Evolutionary conservation across 345 rosid genomes (phyloP).

Genomic region (Heritiera littoralis): DNA sequence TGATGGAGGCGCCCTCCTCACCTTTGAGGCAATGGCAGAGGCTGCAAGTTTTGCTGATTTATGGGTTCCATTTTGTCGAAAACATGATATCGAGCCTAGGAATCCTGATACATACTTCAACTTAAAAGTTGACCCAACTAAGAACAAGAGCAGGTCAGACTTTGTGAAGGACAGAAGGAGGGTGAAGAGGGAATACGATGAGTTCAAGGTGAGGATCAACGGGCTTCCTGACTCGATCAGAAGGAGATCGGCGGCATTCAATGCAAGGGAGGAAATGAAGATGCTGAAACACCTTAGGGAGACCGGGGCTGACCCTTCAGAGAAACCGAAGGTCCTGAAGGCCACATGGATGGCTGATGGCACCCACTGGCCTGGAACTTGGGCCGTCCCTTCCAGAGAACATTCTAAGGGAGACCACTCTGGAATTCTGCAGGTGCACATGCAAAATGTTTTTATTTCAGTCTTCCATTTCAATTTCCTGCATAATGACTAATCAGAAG

Average conservation of each 20-base stretch:
- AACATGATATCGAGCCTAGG: slow-evolving; percentile 83
- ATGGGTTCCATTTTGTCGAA: slow-evolving; percentile 95
- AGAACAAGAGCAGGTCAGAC: slow-evolving; percentile 77
- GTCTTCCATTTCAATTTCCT: neutral
- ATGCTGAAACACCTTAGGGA: slow-evolving; percentile 79
- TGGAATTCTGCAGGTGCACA: slow-evolving; percentile 66
- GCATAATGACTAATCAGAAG: neutral
- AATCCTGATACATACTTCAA: slow-evolving; percentile 84
- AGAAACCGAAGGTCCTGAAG: slow-evolving; percentile 64
- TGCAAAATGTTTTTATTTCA: neutral
- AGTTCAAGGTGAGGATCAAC: slow-evolving; percentile 90
- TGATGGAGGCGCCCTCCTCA: slow-evolving; percentile 93
- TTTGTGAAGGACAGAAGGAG: slow-evolving; percentile 89
- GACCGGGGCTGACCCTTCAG: slow-evolving; percentile 67
- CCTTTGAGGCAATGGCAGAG: slow-evolving; percentile 98
- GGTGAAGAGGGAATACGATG: slow-evolving; percentile 86
- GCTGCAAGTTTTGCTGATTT: slow-evolving; percentile 92
- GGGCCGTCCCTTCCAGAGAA: slow-evolving; percentile 61
- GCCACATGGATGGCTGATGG: slow-evolving; percentile 99
- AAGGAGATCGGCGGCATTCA: slow-evolving; percentile 91
- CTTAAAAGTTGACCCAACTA: slow-evolving; percentile 86
- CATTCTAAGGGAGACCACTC: slow-evolving; percentile 96
- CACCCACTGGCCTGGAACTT: slow-evolving; percentile 96
- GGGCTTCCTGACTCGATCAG: slow-evolving; percentile 89
- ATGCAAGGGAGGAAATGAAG: slow-evolving; percentile 96